Conservation (phyloP, 139 green algal species). For the Chlamydomonas eustigma region DNA sequence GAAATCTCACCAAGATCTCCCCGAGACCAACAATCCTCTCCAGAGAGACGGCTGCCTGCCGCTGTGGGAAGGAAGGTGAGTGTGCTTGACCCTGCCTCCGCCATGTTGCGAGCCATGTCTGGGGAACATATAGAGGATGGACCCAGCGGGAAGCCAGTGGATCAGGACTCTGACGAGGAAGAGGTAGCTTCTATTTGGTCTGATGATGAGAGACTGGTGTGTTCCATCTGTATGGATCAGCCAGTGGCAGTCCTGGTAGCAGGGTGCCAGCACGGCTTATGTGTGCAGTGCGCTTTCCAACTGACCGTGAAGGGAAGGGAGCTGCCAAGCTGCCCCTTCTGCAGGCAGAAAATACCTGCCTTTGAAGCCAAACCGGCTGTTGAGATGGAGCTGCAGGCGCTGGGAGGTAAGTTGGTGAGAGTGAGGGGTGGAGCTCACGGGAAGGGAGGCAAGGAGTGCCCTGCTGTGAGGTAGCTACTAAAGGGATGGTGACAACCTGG, state of each 20-base stretch:
- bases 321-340: constrained; percentile 43
- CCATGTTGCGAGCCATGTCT: background rate
- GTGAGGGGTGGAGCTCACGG: too few relatives aligned
- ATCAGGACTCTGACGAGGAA: background rate
- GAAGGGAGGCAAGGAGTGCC: too few relatives aligned
- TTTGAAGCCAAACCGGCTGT: constrained; percentile 21
- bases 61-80: too few relatives aligned
- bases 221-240: constrained; percentile 51
- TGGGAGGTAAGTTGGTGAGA: too few relatives aligned
- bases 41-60: too few relatives aligned
- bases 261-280: constrained; percentile 43
- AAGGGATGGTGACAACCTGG: too few relatives aligned
- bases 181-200: constrained; percentile 6
- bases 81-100: background rate
- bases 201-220: constrained; percentile 34
- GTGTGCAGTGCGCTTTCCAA: constrained; percentile 52
- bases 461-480: too few relatives aligned
- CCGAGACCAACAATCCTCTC: too few relatives aligned
- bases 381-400: too few relatives aligned
- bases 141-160: background rate
- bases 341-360: constrained; percentile 38
- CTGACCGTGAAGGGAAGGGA: constrained; percentile 45
- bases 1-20: too few relatives aligned
- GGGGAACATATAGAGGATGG: background rate
- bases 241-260: constrained; percentile 30